Evolutionary conservation across 2,329 filamentous ascomycete species (phyloP), one percentile per base, ranked within the genome.

Genomic region (Nemania sp.): DNA sequence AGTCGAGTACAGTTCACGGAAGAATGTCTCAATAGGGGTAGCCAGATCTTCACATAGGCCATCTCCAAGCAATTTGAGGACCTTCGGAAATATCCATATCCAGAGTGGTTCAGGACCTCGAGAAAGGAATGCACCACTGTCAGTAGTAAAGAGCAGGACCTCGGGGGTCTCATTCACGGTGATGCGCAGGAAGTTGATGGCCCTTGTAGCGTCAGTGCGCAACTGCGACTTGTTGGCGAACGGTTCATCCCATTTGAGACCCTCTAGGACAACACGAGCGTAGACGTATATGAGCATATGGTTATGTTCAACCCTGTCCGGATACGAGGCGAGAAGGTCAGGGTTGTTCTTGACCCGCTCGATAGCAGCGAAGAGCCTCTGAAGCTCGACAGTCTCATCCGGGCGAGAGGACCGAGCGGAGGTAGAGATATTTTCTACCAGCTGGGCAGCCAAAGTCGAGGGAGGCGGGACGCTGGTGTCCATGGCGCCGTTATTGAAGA

Each of bases 251-350:
- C 88, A 85, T 71, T 86, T 85, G 54, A 92, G 84, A 52, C 85
- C 86, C 72, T 94, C 92, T 13, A 98, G 83, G 24, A 93, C 92
- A 66, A 93, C 92, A 76, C 92, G 90, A 57, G 91, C 86, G 73
- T 96, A 92, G 70, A 97, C 92, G 76, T 92, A 94, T 60, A 97
- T 90, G 57, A 98, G 87, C 80, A 94, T 92, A 74, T 94, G 91
- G 73, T 97, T 95, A 77, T 97, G 90, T 58, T 90, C 87, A 52
- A 92, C 81, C 72, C 92, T 90, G 52, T 92, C 89, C 70, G 90
- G 87, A 1, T 84, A 76, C 13, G 88, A 86, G 35, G 89, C 88
- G 27, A 95, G 85, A 27, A 84, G 76, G 0, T 77, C 79, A 45
- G 82, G 85, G 11, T 85, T 75, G 70, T 86, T 83, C 64, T 87